Evolutionary conservation across 2,329 filamentous ascomycete genomes (phyloP), one percentile per base, ranked within the genome.

Genomic region (Colletotrichum sp.): DNA sequence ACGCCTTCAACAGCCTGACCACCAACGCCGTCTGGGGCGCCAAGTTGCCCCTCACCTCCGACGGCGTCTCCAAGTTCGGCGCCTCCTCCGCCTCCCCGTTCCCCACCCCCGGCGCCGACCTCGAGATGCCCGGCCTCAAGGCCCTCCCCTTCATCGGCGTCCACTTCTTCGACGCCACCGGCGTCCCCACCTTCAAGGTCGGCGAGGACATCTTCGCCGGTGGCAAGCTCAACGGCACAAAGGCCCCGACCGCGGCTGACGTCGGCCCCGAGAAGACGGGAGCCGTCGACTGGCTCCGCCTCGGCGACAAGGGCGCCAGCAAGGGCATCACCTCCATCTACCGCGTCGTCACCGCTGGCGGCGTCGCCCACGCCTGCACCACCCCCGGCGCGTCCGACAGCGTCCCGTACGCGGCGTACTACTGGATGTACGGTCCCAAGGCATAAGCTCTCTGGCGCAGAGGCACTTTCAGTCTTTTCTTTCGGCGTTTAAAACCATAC

Each of bases 121-220:
- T 92, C 69, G 77, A 80, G 12, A 80, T 88, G 39, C 74, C 82
- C 7, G 81, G 81, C 69, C 57, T 86, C 44, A 55, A 62, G 13
- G 77, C 81, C 3, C 75, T 90, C 7, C 83, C 85, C 65, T 88
- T 89, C 79, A 81, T 93, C 16, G 94, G 93, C 34, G 88, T 91
- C 79, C 94, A 95, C 87, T 94, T 88, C 89, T 95, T 95, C 87
- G 89, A 89, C 83, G 77, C 77, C 63, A 78, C 80, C 60, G 84
- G 88, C 77, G 83, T 86, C 1, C 93, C 94, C 2, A 91, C 88
- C 15, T 95, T 95, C 81, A 87, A 90, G 75, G 86, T 95, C 49
- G 81, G 84, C 69, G 82, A 80, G 8, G 81, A 84, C 67, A 82
- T 87, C 80, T 83, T 88, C 78, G 86, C 86, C 75, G 86, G 84